Conservation (phyloP, 1,139 yeast species). For the Magnusiomyces clavatus region DNA sequence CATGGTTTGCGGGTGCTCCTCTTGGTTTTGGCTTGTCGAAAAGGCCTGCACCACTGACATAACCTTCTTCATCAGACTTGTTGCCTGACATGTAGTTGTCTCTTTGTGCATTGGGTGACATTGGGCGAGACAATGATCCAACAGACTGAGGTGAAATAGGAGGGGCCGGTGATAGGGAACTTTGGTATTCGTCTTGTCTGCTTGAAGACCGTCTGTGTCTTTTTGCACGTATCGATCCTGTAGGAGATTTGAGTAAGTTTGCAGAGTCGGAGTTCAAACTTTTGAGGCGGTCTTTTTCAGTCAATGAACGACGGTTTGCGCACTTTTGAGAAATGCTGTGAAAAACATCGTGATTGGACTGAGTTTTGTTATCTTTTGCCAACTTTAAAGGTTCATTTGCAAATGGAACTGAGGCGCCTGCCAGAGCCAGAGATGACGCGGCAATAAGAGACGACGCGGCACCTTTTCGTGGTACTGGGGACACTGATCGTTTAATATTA, state of each 20-base stretch:
- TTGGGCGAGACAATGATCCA: background rate
- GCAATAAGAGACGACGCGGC: constrained; percentile 1
- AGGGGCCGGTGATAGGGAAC: no score
- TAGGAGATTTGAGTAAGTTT: background rate
- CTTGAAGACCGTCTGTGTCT: no score
- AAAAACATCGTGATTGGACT: background rate
- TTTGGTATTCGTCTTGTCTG: no score
- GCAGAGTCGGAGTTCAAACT: background rate
- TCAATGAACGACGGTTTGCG: background rate
- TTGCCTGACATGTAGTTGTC: background rate
- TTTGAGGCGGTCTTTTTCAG: background rate
- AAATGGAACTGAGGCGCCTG: background rate
- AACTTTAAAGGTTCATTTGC: background rate
- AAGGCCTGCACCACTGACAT: background rate
- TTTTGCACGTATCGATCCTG: background rate
- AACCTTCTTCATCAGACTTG: background rate
- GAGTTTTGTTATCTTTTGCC: background rate
- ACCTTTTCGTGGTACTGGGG: no score
- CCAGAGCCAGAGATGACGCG: constrained; percentile 1
- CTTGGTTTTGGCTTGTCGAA: constrained; percentile 5
- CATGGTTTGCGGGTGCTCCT: constrained; percentile 33
- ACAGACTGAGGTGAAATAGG: background rate
- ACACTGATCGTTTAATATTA: no score
- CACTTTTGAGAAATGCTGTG: no score
- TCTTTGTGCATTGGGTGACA: background rate